Base-by-base conservation (phyloP, 257 asterid species). In the Marsdenia floribunda region DNA sequence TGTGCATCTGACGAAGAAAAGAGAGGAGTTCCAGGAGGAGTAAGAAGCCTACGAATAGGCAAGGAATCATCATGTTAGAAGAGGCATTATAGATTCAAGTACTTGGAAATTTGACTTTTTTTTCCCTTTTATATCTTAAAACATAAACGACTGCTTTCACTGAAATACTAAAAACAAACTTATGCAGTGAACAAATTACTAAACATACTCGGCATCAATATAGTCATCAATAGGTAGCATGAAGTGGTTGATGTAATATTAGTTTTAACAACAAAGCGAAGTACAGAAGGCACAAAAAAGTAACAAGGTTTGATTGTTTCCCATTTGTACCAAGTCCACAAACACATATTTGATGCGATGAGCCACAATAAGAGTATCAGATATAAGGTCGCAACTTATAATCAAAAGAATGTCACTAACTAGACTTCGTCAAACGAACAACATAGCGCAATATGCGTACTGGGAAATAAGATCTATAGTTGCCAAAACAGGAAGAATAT, bases 1-100 rank as follows among this genome's bases (percentile, higher is more conserved):
- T 78, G 85, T 78, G 88, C 91, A 81, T 89, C 91, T 52, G 86
- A 75, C 72, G 96, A 78, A 81, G 99, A 87, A 76, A 89, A 91
- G 82, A 92, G 78, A 53, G 99, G 99, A 82, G 98, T 92, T 77
- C 93, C 99, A 71, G 99, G 99, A 82, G 99, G 99, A 73, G 99
- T 95, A 76, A 95, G 97, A 88, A 95, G 99, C 99, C 99, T 95
- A 75, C 68, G 24, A 57, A 74, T 52, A 75, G 73, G 65, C 65
- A 70, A 80, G 77, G 70, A n/a, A 73, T 3, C 44, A 50, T 5
- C 38, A 37, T 7, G 13, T 73, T 14, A 78, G 54, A 18, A 35
- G 50, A 38, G 49, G 71, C 6, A 71, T 61, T 3, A 60, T 33
- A 60, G 26, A 13, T 47, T 70, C 53, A 55, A 18, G 11, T 26